Percentiles rank a stretch among this genome's conserved stretches.
Conservation (phyloP, 1,139 yeast species). For the Yamadazyma trypodendri region DNA sequence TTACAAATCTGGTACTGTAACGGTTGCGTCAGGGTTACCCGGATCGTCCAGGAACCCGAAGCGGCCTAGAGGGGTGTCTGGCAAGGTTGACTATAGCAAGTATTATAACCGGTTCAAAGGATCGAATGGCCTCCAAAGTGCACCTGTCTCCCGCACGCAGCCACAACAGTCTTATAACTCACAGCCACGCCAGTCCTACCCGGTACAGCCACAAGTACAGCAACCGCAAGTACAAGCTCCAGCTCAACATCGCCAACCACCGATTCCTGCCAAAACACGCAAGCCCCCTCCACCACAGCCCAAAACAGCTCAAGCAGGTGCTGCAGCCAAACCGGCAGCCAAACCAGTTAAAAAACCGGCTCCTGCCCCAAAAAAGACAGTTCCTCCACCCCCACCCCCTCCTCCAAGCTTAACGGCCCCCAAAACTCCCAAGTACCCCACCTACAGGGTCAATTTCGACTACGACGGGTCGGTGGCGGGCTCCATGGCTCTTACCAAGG, state of each 20-base stretch:
- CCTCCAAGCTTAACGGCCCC: constrained; percentile 57
- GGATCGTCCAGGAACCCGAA: constrained; percentile 67
- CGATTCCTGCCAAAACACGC: constrained; percentile 11
- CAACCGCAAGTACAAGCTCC: constrained; percentile 4
- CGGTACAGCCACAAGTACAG: constrained; percentile 5
- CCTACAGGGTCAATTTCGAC: constrained; percentile 84
- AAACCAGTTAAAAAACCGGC: constrained; percentile 37
- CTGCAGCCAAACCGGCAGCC: constrained; percentile 23
- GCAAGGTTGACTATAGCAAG: constrained; percentile 44
- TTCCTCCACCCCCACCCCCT: constrained; percentile 43
- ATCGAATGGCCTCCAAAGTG: constrained; percentile 10
- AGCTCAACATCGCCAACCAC: constrained; percentile 10
- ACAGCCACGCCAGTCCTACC: too few species aligned
- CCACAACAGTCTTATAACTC: too few species aligned
- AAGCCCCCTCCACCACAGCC: constrained; percentile 16
- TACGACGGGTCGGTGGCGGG: constrained; percentile 85
- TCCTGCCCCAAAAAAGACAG: constrained; percentile 30
- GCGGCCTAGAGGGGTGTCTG: constrained; percentile 55
- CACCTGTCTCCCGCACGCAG: constrained; percentile 8
- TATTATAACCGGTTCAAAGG: constrained; percentile 39
- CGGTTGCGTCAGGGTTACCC: constrained; percentile 78
- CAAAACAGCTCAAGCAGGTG: constrained; percentile 15
- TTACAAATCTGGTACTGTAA: constrained; percentile 87
- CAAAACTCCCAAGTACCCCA: constrained; percentile 64
- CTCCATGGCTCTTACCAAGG: constrained; percentile 73